Conservation (phyloP, 2,329 filamentous ascomycete genomes). For the Samsoniella hepiali region DNA sequence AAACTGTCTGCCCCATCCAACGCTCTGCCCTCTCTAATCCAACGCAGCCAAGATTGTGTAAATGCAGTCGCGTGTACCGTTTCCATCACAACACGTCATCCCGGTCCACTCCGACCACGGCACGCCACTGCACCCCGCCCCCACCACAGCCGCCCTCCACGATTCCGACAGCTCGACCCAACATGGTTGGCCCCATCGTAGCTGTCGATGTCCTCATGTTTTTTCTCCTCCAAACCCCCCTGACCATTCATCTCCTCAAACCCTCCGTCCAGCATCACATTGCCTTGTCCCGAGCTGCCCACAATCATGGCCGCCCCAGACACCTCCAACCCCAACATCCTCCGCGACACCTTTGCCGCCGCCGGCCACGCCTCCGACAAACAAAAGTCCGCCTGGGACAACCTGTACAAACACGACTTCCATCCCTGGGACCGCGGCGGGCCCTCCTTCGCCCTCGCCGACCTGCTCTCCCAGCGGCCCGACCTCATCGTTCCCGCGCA, state of each 20-base stretch:
- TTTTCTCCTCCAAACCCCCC: neutral
- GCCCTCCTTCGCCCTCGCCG: slow-evolving; percentile 51
- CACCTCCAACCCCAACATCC: slow-evolving; percentile 24
- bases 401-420: slow-evolving; percentile 43
- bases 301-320: slow-evolving; percentile 20
- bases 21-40: no score
- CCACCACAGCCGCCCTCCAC: slow-evolving; percentile 3
- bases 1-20: neutral
- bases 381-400: slow-evolving; percentile 44
- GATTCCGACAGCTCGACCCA: slow-evolving; percentile 4
- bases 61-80: neutral
- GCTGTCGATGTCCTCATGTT: neutral
- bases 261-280: neutral
- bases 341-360: slow-evolving; percentile 35
- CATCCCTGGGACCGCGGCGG: slow-evolving; percentile 57
- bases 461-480: slow-evolving; percentile 45
- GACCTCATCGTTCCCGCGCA: slow-evolving; percentile 42
- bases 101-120: slow-evolving; percentile 12
- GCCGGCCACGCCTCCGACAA: slow-evolving; percentile 32
- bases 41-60: neutral
- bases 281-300: neutral
- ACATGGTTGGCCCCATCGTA: neutral
- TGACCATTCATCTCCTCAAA: neutral
- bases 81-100: slow-evolving; percentile 1
- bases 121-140: slow-evolving; percentile 10